Percentiles rank a stretch among this genome's conserved stretches.
These are phyloP conservation scores for Dothideomycetidae sp. DNA, from an alignment of 2,329 filamentous ascomycete genomes.

Conservation along the genomic window DNA sequence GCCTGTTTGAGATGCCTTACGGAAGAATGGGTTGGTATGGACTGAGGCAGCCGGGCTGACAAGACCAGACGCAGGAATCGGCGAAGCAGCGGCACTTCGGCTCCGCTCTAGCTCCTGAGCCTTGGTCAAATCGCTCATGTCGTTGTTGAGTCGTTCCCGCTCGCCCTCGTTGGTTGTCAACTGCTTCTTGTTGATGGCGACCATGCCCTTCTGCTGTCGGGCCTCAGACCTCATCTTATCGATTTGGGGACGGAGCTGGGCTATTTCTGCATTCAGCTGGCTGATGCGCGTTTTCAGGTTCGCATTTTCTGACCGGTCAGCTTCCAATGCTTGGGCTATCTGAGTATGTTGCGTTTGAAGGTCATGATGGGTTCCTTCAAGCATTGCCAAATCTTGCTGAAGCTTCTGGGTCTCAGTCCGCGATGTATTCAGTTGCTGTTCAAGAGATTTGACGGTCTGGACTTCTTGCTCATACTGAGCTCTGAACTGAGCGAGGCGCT, in stretches of 20 bases:
- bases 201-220: constrained; percentile 87
- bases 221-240: constrained; percentile 89
- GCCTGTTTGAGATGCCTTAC: constrained; percentile 33
- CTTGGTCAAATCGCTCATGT: constrained; percentile 51
- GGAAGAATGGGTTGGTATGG: constrained; percentile 91
- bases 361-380: constrained; percentile 71
- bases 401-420: constrained; percentile 72
- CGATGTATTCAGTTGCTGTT: constrained; percentile 65
- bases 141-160: constrained; percentile 70
- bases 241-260: constrained; percentile 72
- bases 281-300: constrained; percentile 78
- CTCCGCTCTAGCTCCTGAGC: constrained; percentile 40
- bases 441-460: constrained; percentile 66
- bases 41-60: constrained; percentile 51
- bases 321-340: constrained; percentile 56
- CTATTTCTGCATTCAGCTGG: constrained; percentile 66
- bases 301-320: constrained; percentile 79
- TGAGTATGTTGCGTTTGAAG: constrained; percentile 71
- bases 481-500: constrained; percentile 72
- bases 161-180: constrained; percentile 78
- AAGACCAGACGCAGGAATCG: constrained; percentile 32
- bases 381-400: constrained; percentile 65
- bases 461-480: constrained; percentile 87
- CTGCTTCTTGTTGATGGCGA: constrained; percentile 98
- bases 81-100: constrained; percentile 23